Evolutionary conservation across 495 filamentous ascomycete genomes (phyloP).

Genomic region (Aspergillus haitiensis): DNA sequence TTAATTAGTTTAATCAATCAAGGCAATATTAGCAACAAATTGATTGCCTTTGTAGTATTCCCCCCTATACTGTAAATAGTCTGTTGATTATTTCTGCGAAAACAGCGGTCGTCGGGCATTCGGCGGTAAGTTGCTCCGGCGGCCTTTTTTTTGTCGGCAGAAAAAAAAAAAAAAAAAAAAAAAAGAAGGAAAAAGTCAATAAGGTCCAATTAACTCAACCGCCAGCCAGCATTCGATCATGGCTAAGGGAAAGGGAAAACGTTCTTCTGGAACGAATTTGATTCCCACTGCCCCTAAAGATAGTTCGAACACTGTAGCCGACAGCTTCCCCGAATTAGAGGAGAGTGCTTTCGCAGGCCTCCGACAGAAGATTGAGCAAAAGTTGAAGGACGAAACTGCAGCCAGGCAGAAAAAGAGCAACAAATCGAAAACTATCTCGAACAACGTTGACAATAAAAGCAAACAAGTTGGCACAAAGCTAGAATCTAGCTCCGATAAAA

Average conservation of each 20-base stretch:
- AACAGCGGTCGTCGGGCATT: conserved; percentile 11
- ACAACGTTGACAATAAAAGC: conserved; percentile 28
- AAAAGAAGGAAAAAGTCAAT: conserved; percentile 20
- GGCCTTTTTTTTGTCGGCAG: conserved; percentile 32
- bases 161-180: conserved; percentile 35
- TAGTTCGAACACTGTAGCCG: conserved; percentile 24
- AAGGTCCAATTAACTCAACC: conserved; percentile 17
- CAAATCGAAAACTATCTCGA: conserved; percentile 27
- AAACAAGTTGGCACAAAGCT: conserved; percentile 32
- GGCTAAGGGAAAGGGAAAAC: conserved; percentile 46
- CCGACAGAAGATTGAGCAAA: conserved; percentile 63
- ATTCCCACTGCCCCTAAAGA: conserved; percentile 23
- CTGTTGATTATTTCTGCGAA: conserved; percentile 20
- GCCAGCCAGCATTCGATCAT: conserved; percentile 27
- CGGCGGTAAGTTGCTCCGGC: conserved; percentile 34
- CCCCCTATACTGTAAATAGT: conserved; percentile 4
- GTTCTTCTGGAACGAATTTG: conserved; percentile 37
- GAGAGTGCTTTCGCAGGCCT: conserved; percentile 61
- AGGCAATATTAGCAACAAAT: background rate
- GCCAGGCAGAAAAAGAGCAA: conserved; percentile 49
- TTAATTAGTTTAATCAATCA: background rate
- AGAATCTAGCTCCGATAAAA: conserved; percentile 39
- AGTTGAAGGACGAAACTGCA: conserved; percentile 48
- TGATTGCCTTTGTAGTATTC: too few species aligned
- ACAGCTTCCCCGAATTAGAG: conserved; percentile 51